Conservation (phyloP, 108 stramenopile genomes). For the Phaeodactylum tricornutum region DNA sequence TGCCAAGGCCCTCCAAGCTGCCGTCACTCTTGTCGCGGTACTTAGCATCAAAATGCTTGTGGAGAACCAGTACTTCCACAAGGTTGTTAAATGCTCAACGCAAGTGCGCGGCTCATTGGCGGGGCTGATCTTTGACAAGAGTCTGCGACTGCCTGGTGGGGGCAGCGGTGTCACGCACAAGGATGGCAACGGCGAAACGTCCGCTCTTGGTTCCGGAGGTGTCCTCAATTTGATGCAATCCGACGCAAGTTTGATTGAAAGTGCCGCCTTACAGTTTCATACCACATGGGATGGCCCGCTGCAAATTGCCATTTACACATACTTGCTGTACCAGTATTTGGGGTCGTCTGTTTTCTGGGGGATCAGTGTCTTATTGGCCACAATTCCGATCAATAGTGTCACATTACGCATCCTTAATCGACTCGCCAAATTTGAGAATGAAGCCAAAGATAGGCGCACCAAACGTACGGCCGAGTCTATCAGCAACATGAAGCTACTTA, state of each 20-base stretch:
- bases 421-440: constrained; percentile 40
- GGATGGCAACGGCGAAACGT: constrained; percentile 5
- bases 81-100: constrained; percentile 52
- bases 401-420: constrained; percentile 49
- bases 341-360: constrained; percentile 52
- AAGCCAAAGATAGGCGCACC: constrained; percentile 64
- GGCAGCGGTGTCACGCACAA: constrained; percentile 21
- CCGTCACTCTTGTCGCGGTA: constrained; percentile 32
- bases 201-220: constrained; percentile 44
- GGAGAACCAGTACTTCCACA: constrained; percentile 86
- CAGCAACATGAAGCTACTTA: constrained; percentile 66
- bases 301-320: constrained; percentile 49
- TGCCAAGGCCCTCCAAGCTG: constrained; percentile 33
- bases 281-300: constrained; percentile 81
- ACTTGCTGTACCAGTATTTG: constrained; percentile 45
- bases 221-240: constrained; percentile 84
- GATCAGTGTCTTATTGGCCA: constrained; percentile 43
- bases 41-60: constrained; percentile 68
- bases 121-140: constrained; percentile 79
- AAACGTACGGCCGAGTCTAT: constrained; percentile 71
- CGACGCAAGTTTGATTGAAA: constrained; percentile 74
- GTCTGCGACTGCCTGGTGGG: constrained; percentile 50
- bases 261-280: constrained; percentile 65
- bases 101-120: constrained; percentile 60
- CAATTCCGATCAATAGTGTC: constrained; percentile 61